Conservation (phyloP, 2,329 filamentous ascomycete genomes). For the Rosellinia necatrix region DNA sequence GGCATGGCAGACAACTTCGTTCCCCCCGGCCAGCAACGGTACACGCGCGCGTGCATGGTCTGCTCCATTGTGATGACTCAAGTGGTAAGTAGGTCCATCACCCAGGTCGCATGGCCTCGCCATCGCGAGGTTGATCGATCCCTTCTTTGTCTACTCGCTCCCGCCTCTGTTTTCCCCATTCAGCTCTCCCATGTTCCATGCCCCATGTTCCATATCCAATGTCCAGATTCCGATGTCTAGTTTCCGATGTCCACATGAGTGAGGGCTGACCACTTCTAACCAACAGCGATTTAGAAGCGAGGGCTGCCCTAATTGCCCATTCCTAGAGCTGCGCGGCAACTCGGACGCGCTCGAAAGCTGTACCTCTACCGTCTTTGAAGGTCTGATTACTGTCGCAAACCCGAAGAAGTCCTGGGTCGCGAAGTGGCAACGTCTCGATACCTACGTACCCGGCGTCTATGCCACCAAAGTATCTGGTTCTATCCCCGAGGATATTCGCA, state of each 20-base stretch:
- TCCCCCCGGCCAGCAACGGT: slow-evolving; percentile 75
- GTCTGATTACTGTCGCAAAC: slow-evolving; percentile 82
- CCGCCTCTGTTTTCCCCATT: background rate
- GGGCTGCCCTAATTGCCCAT: slow-evolving; percentile 96
- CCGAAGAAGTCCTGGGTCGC: slow-evolving; percentile 90
- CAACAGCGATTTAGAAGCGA: slow-evolving; percentile 78
- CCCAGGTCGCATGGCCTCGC: slow-evolving; percentile 12
- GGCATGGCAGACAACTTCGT: slow-evolving; percentile 66
- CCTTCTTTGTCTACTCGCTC: background rate
- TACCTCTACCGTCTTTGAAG: slow-evolving; percentile 96
- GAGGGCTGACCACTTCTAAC: background rate
- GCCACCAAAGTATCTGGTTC: slow-evolving; percentile 92
- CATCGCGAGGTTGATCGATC: background rate
- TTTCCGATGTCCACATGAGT: too few relatives aligned
- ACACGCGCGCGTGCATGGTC: slow-evolving; percentile 96
- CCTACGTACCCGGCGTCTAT: slow-evolving; percentile 87
- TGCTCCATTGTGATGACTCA: slow-evolving; percentile 92
- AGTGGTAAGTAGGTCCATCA: slow-evolving; percentile 55
- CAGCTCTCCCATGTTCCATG: background rate
- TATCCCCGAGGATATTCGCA: slow-evolving; percentile 67
- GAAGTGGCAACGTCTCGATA: slow-evolving; percentile 91
- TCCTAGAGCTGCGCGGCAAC: slow-evolving; percentile 80
- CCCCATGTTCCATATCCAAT: too few relatives aligned
- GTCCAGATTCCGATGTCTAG: too few relatives aligned
- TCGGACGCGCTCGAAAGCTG: slow-evolving; percentile 85